Conservation (phyloP, 768 basidiomycete genomes). For the Boletus subparvulus region DNA sequence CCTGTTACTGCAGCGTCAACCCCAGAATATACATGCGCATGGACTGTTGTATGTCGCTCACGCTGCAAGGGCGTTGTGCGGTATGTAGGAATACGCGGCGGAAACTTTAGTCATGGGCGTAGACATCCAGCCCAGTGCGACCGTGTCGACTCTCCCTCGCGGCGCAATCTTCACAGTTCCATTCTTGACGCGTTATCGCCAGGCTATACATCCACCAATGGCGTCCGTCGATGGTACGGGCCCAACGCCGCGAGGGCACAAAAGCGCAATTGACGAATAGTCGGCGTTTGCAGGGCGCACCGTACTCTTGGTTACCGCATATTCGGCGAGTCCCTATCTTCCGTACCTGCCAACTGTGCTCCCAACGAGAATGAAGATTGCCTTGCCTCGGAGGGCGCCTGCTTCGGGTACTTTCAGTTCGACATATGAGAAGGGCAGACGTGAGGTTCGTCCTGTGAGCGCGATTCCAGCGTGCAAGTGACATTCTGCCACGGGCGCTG, state of each 20-base stretch:
- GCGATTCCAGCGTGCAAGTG: slow-evolving; percentile 58
- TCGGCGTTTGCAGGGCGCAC: slow-evolving; percentile 32
- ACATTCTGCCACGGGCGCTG: slow-evolving; percentile 52
- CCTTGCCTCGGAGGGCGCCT: slow-evolving; percentile 40
- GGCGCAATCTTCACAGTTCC: slow-evolving; percentile 41
- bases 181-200: slow-evolving; percentile 60
- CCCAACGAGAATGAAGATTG: slow-evolving; percentile 57
- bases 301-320: slow-evolving; percentile 57
- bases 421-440: slow-evolving; percentile 58
- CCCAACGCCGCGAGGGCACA: neutral
- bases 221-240: neutral
- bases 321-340: slow-evolving; percentile 63
- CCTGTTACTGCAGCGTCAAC: slow-evolving; percentile 30
- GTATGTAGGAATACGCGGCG: slow-evolving; percentile 41
- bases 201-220: slow-evolving; percentile 24
- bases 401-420: slow-evolving; percentile 46
- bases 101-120: too few species aligned
- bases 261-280: neutral
- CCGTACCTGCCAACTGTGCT: slow-evolving; percentile 68
- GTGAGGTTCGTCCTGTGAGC: slow-evolving; percentile 63
- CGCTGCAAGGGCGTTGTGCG: slow-evolving; percentile 47
- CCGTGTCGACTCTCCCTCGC: slow-evolving; percentile 42
- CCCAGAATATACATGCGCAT: neutral
- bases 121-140: slow-evolving; percentile 31
- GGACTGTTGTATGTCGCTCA: slow-evolving; percentile 33